Base-by-base conservation (phyloP, 176 grass and related monocot genomes). In the Avena atlantica region DNA sequence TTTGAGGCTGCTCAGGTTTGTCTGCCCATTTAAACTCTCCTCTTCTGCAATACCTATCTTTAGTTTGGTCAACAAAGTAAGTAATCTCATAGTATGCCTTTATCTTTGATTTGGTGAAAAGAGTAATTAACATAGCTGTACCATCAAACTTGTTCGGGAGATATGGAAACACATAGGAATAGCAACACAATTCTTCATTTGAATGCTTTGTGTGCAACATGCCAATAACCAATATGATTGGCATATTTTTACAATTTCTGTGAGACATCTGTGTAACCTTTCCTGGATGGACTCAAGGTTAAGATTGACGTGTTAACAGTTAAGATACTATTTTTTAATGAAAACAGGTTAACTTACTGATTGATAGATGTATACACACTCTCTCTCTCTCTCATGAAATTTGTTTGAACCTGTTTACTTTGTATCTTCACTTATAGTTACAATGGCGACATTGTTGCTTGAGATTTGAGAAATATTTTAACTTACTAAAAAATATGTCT, bases 1-100 rank as follows among this genome's bases (percentile, higher is more conserved):
- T 95, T 89, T 80, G 95, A 95, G 85, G 95, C 91, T 83, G 85
- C 14, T 82, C 93, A 98, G 95, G 93, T 98, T 82, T 66, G 78
- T 71, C 76, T 59, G 21, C 66, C 47, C 48, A 42, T 50, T 36
- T 24, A 71, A 81, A 78, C 44, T 40, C 12, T 12, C 20, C 5
- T 69, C 37, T 61, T 9, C 8, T 70, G 65, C 16, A 60, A 37
- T 84, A 24, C 15, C 19, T 70, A 17, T 63, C 5, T 57, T 14
- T 82, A 25, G 20, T 50, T 74, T 79, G 34, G 56, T 61, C 36
- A 61, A 74, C n/a, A 15, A 47, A 31, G 16, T 76, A 63, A 36
- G 21, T 84, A 15, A 50, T 75, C 36, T 47, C 45, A 15, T 27
- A 74, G 47, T 74, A 34, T 67, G 13, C 29, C 12, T 58, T 42